Evolutionary conservation across 495 filamentous ascomycete species (phyloP).

Genomic region (Penicillium bialowiezense): DNA sequence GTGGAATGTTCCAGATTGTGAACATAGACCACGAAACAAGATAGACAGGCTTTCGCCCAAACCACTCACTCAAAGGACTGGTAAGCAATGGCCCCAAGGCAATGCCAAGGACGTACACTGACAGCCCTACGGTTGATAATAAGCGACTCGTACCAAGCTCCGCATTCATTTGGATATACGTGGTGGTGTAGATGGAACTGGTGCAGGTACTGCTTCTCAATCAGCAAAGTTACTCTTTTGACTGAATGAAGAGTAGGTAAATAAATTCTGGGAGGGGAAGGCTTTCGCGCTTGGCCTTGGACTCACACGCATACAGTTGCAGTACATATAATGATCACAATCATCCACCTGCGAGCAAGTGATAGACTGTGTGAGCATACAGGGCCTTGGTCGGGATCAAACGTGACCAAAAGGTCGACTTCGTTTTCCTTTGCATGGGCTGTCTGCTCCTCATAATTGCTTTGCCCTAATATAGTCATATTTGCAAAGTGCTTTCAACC

Average conservation of each 20-base stretch:
- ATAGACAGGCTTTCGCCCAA: slow-evolving; percentile 73
- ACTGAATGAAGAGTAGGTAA: no score
- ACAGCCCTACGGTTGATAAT: slow-evolving; percentile 63
- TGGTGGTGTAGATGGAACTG: slow-evolving; percentile 76
- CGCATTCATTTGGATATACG: slow-evolving; percentile 66
- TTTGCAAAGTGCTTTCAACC: no score
- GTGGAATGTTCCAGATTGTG: no score
- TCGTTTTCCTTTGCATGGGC: no score
- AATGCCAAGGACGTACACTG: slow-evolving; percentile 65
- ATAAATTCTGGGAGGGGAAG: no score
- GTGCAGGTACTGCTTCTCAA: slow-evolving; percentile 61
- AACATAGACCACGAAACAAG: slow-evolving; percentile 55
- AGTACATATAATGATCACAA: slow-evolving; percentile 61
- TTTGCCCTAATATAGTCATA: no score
- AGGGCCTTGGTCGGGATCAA: no score
- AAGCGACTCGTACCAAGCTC: slow-evolving; percentile 48
- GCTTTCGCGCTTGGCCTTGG: background rate
- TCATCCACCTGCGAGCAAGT: slow-evolving; percentile 62
- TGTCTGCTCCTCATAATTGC: no score
- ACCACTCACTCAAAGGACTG: slow-evolving; percentile 65
- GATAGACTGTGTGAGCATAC: slow-evolving; percentile 39
- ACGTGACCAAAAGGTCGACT: no score
- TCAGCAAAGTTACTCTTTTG: background rate
- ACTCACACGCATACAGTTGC: slow-evolving; percentile 75
- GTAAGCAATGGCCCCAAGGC: slow-evolving; percentile 61